Conservation (phyloP, 1,284 basidiomycete species). For the Stygiomarasmius scandens region DNA sequence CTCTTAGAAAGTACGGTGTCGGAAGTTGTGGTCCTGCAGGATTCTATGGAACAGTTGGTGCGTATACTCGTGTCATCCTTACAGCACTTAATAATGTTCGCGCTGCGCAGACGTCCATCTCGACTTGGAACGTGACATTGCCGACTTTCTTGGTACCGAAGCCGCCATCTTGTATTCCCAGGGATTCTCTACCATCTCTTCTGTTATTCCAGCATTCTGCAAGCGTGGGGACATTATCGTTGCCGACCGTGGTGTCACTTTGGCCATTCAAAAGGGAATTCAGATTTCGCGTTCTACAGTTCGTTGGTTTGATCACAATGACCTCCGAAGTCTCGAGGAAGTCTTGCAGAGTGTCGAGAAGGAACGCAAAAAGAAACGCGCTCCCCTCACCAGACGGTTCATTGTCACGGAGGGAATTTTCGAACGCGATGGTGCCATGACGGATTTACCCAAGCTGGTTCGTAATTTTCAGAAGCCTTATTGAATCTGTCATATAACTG, state of each 20-base stretch:
- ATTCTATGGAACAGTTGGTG: constrained; percentile 96
- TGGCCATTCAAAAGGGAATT: constrained; percentile 97
- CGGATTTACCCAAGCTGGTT: constrained; percentile 89
- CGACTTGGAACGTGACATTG: constrained; percentile 86
- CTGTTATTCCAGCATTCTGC: constrained; percentile 96
- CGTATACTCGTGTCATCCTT: constrained; percentile 13
- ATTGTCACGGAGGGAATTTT: constrained; percentile 98
- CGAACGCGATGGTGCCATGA: constrained; percentile 91
- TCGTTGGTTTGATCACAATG: constrained; percentile 96
- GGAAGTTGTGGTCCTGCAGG: constrained; percentile 97
- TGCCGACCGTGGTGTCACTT: constrained; percentile 93
- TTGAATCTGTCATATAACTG: constrained; percentile 1
- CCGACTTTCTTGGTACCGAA: constrained; percentile 90
- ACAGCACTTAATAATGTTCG: neutral
- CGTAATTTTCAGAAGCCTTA: constrained; percentile 33
- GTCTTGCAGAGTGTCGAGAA: constrained; percentile 84
- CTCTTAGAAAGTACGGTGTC: constrained; percentile 90
- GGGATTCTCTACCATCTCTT: constrained; percentile 89
- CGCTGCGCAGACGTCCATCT: constrained; percentile 81
- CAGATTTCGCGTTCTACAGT: constrained; percentile 93
- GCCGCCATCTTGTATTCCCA: constrained; percentile 93
- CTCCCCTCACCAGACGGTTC: constrained; percentile 87
- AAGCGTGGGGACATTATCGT: constrained; percentile 98
- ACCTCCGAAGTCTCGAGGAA: constrained; percentile 88
- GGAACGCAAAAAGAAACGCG: constrained; percentile 83